Evolutionary conservation across 2,329 filamentous ascomycete species (phyloP).

Genomic region (Lachnellula subtilissima): DNA sequence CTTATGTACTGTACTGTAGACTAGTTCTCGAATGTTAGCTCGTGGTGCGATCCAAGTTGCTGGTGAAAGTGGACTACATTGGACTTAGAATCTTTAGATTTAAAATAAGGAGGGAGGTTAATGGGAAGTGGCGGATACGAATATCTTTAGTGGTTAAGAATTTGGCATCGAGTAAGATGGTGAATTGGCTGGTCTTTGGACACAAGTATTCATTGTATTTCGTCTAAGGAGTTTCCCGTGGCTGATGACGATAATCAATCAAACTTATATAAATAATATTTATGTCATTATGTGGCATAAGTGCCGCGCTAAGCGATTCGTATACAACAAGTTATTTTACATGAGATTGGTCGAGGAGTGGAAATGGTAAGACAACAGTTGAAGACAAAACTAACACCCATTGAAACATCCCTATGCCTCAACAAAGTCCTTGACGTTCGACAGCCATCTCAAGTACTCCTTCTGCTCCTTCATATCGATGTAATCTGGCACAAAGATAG

Average conservation of each 20-base stretch:
- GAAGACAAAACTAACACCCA: slow-evolving; percentile 11
- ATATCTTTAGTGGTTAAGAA: too few species aligned
- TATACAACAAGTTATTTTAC: slow-evolving; percentile 16
- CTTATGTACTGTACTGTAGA: too few species aligned
- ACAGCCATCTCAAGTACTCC: slow-evolving; percentile 90
- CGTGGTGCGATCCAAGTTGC: too few species aligned
- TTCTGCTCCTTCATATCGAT: slow-evolving; percentile 98
- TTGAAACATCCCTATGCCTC: slow-evolving; percentile 49
- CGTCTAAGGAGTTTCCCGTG: neutral
- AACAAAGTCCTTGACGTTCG: slow-evolving; percentile 80
- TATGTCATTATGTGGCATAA: slow-evolving; percentile 15
- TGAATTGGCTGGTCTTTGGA: too few species aligned
- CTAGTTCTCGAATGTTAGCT: too few species aligned
- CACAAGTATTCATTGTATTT: too few species aligned
- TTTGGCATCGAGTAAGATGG: too few species aligned
- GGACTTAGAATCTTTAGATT: too few species aligned
- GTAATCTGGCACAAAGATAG: slow-evolving; percentile 90
- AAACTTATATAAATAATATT: neutral
- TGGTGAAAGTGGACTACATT: too few species aligned
- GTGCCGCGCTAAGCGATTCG: slow-evolving; percentile 2
- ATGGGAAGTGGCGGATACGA: too few species aligned
- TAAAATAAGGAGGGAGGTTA: too few species aligned
- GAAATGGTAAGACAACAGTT: slow-evolving; percentile 26
- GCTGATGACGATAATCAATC: neutral
- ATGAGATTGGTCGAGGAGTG: slow-evolving; percentile 14